These are phyloP conservation scores for Colletotrichum cordylinicola DNA, from an alignment of 2,329 filamentous ascomycete species.

Conservation along the genomic window DNA sequence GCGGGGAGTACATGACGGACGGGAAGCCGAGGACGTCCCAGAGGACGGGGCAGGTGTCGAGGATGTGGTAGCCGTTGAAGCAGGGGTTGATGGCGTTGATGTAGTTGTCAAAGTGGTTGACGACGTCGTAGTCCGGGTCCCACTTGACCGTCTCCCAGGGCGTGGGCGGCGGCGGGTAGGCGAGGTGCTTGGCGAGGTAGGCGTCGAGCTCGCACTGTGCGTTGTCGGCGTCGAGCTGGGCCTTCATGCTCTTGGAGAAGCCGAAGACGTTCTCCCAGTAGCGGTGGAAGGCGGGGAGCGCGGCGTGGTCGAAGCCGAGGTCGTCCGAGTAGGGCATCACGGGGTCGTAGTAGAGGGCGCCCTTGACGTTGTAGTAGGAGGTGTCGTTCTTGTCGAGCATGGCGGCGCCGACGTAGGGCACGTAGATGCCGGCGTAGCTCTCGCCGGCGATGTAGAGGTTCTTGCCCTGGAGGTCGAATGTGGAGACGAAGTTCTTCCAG, in stretches of 20 bases:
- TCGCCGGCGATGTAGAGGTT: slow-evolving; percentile 92
- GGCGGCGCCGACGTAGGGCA: slow-evolving; percentile 90
- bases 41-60: slow-evolving; percentile 72
- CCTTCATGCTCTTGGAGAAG: slow-evolving; percentile 65
- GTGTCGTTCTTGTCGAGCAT: slow-evolving; percentile 87
- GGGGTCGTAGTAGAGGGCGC: slow-evolving; percentile 58
- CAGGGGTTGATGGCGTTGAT: slow-evolving; percentile 72
- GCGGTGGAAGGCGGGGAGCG: slow-evolving; percentile 64
- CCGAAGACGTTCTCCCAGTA: slow-evolving; percentile 65
- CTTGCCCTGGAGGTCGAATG: slow-evolving; percentile 85
- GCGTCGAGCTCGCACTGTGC: slow-evolving; percentile 66
- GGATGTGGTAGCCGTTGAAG: slow-evolving; percentile 78
- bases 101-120: slow-evolving; percentile 58
- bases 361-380: slow-evolving; percentile 70
- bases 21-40: slow-evolving; percentile 75
- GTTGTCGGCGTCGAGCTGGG: slow-evolving; percentile 56
- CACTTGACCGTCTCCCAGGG: slow-evolving; percentile 48
- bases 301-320: slow-evolving; percentile 36
- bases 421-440: slow-evolving; percentile 95
- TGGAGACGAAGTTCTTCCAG: slow-evolving; percentile 87
- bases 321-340: slow-evolving; percentile 35
- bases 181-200: slow-evolving; percentile 65
- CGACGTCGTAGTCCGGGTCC: slow-evolving; percentile 58
- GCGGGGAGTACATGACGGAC: slow-evolving; percentile 58
- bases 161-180: slow-evolving; percentile 69